Evolutionary conservation across 2,329 filamentous ascomycete genomes (phyloP), one percentile per base, ranked within the genome.

Genomic region (Ascochyta viciae-villosae): DNA sequence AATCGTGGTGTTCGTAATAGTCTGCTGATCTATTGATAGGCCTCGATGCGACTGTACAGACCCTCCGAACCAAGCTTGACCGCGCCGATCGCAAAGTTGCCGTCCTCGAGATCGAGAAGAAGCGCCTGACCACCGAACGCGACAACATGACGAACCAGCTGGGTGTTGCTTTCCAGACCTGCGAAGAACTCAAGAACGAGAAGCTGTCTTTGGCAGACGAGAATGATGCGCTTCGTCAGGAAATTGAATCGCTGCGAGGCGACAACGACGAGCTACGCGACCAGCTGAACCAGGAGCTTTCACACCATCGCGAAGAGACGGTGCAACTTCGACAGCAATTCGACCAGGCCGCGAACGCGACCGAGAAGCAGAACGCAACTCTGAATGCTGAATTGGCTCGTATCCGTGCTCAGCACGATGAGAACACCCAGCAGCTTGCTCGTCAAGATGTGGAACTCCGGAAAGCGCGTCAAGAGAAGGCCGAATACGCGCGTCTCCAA

Each of bases 91-190:
- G 84, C 40, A 88, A 88, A 67, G 78, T 84, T 23, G 85, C 82
- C 57, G 80, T 85, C n/a, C 80, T 83, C 33, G 85, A 89, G 46
- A 86, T 87, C 48, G 83, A 87, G 58, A 86, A 84, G 55, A 84
- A 88, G 58, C 83, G 86, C 3, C 75, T 89, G 38, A 80, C 81
- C 3, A 81, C 84, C 27, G 89, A 91, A 72, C 83, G 87, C 27
- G 87, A 90, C 62, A 85, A 86, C 42, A 83, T 88, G 34, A 79
- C 89, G 44, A 82, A 81, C 47, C 87, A 88, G 64, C 79, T 88
- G 6, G 83, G 84, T 26, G 81, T 86, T 46, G 86, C 86, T 4
- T 87, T 84, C 48, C 78, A 81, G 52, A 85, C 83, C 31, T 83
- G 85, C 62, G 84, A 78, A 67, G 79, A 78, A 62, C 63, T 82